Evolutionary conservation across 1,284 basidiomycete species (phyloP), one percentile per base, ranked within the genome.

Genomic region (Phellinidium pouzarii): DNA sequence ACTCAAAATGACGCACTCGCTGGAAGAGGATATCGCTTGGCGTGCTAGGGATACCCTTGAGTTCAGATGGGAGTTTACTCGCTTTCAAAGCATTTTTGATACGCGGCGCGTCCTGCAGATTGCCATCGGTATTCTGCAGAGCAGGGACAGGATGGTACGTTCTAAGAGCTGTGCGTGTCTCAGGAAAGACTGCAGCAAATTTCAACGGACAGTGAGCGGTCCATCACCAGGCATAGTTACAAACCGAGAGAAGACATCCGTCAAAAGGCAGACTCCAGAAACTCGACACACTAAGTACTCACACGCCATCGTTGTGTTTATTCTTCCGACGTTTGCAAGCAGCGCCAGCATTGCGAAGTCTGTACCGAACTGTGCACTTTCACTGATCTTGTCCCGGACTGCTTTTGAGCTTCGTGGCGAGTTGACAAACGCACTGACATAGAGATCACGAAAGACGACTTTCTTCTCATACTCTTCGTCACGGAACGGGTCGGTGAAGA

Each of bases 261-360:
- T 14, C 3, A 34, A 14, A 34, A 34, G 31, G 31, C 14, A 8
- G 31, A 34, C 31, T 11, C 14, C 31, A 34, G 31, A 34, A 14
- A 14, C 31, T 11, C 31, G 7, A 11, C 14, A 52, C 57, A 44
- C 56, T 44, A 53, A 36, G 47, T 50, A 71, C 84, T 74, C 66
- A 91, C 89, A 94, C 54, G 92, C 92, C 78, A 94, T 86, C 27
- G 93, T 94, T 22, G 92, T 94, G 65, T 94, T 95, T 66, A 95
- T 91, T 53, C 91, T 76, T n/a, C 92, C 92, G 46, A 94, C 85
- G 62, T 95, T 95, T 47, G 92, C 89, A 43, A 95, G 74, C 25
- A 95, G 72, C 40, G 88, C 87, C 42, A 94, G 79, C 71, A 89
- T 93, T 48, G 82, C 87, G 59, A 92, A 82, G 67, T 92, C 91